A percentile compares a stretch with the other conserved stretches of the same genome.
phyloP scores from a whole-genome alignment of 495 filamentous ascomycete genomes.

The Neurospora sp. region DNA sequence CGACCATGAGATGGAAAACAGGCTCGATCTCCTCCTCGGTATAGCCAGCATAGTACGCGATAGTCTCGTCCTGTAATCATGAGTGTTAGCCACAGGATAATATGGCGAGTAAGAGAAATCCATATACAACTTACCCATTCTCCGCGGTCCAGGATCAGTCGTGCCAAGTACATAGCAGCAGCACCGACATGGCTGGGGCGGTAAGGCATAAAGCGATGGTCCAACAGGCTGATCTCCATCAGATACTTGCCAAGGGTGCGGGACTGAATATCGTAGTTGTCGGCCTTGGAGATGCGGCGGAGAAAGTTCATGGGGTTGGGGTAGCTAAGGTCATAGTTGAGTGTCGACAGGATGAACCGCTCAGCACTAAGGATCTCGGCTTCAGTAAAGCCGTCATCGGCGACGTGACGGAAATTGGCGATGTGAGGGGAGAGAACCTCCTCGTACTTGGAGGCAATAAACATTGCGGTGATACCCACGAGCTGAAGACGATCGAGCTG shows the following conservation, averaged over 20 bases:
- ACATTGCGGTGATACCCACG: slow-evolving; percentile 96
- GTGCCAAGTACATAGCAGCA: slow-evolving; percentile 87
- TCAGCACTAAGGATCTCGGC: slow-evolving; percentile 94
- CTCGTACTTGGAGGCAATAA: slow-evolving; percentile 98
- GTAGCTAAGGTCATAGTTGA: slow-evolving; percentile 96
- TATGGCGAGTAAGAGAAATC: neutral
- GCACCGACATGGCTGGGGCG: slow-evolving; percentile 84
- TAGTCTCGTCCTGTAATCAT: slow-evolving; percentile 57
- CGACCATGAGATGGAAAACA: slow-evolving; percentile 87
- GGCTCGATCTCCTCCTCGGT: slow-evolving; percentile 85
- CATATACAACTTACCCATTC: slow-evolving; percentile 60
- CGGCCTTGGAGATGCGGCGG: slow-evolving; percentile 93
- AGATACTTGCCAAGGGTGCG: slow-evolving; percentile 95
- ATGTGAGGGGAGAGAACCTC: slow-evolving; percentile 96
- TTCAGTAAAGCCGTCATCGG: slow-evolving; percentile 94
- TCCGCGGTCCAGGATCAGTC: slow-evolving; percentile 78
- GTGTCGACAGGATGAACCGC: slow-evolving; percentile 76
- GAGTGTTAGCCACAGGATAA: slow-evolving; percentile 16
- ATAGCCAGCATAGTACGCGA: slow-evolving; percentile 92
- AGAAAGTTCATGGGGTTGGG: slow-evolving; percentile 99
- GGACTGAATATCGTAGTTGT: slow-evolving; percentile 95
- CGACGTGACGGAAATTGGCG: slow-evolving; percentile 90
- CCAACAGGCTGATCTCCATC: slow-evolving; percentile 93
- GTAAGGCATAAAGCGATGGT: slow-evolving; percentile 82
- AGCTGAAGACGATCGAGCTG: slow-evolving; percentile 91